Conservation (phyloP, 2,329 filamentous ascomycete genomes). For the Blumeriella jaapii region DNA sequence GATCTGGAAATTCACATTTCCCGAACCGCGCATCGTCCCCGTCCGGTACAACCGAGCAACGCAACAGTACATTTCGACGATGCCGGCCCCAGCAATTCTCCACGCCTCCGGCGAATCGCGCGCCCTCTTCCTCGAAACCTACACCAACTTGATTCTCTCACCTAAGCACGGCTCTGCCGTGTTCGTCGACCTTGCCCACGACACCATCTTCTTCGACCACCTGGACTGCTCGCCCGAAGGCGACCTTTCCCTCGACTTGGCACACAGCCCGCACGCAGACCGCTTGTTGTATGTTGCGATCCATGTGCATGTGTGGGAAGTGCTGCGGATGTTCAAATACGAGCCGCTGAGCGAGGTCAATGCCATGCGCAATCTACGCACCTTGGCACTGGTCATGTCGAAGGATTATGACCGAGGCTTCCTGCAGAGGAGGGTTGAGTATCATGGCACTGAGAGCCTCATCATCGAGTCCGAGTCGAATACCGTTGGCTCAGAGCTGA, state of each 20-base stretch:
- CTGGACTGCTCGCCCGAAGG: conserved; percentile 21
- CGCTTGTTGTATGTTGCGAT: conserved; percentile 18
- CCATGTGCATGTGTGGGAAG: conserved; percentile 21
- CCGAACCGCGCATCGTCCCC: conserved; percentile 15
- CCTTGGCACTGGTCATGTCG: conserved; percentile 18
- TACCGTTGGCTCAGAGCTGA: conserved; percentile 14
- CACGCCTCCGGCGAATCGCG: conserved; percentile 19
- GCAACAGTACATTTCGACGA: conserved; percentile 14
- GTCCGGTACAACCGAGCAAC: conserved; percentile 15
- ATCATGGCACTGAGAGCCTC: conserved; percentile 6
- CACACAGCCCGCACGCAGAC: conserved; percentile 13
- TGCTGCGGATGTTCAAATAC: conserved; percentile 19
- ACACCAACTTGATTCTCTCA: conserved; percentile 17
- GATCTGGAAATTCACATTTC: conserved; percentile 17
- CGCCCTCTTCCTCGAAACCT: conserved; percentile 14
- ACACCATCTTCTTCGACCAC: conserved; percentile 23
- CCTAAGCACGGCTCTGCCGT: conserved; percentile 16
- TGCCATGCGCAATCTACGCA: conserved; percentile 16
- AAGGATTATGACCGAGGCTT: conserved; percentile 11
- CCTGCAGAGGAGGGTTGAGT: conserved; percentile 3
- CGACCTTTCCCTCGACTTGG: conserved; percentile 20
- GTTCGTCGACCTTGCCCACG: conserved; percentile 18
- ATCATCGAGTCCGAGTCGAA: conserved; percentile 10
- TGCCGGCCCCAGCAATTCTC: conserved; percentile 12
- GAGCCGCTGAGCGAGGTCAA: conserved; percentile 18